phyloP scores from a whole-genome alignment of 106 monocot genomes.

The Acanthochlamys bracteata region DNA sequence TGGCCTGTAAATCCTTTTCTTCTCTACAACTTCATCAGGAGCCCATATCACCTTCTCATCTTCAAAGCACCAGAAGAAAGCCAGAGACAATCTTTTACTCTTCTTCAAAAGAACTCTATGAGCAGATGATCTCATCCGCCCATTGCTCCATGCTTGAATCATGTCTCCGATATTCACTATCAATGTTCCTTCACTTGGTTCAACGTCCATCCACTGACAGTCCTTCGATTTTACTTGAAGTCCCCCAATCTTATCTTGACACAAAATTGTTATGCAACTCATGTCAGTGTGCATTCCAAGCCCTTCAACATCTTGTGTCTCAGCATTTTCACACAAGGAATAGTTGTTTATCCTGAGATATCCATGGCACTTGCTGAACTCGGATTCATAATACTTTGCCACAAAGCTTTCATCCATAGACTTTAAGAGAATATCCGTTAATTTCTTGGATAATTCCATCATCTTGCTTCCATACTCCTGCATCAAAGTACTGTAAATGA shows the following conservation, averaged over 20 bases:
- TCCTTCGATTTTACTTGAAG: constrained; percentile 30
- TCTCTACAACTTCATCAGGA: constrained; percentile 27
- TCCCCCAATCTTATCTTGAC: constrained; percentile 42
- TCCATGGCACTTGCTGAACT: constrained; percentile 41
- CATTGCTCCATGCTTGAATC: constrained; percentile 57
- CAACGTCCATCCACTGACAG: constrained; percentile 33
- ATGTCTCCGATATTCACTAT: constrained; percentile 48
- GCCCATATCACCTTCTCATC: constrained; percentile 36
- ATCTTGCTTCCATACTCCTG: constrained; percentile 36
- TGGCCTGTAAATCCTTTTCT: constrained; percentile 20
- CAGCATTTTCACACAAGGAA: constrained; percentile 4
- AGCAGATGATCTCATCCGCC: constrained; percentile 28
- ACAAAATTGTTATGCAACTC: constrained; percentile 47
- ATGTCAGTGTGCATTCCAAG: constrained; percentile 62
- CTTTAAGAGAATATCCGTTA: constrained; percentile 22
- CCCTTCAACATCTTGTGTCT: constrained; percentile 22
- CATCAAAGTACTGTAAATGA: constrained; percentile 14
- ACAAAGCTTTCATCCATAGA: constrained; percentile 25
- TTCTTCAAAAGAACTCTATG: constrained; percentile 28
- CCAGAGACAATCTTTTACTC: constrained; percentile 17
- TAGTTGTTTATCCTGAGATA: constrained; percentile 47
- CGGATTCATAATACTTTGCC: constrained; percentile 22
- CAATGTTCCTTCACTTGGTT: constrained; percentile 17
- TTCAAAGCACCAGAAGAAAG: constrained; percentile 55
- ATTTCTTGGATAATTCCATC: constrained; percentile 30